These are phyloP conservation scores for Colletotrichum sp. DNA, from an alignment of 2,329 filamentous ascomycete genomes.

Conservation along the genomic window DNA sequence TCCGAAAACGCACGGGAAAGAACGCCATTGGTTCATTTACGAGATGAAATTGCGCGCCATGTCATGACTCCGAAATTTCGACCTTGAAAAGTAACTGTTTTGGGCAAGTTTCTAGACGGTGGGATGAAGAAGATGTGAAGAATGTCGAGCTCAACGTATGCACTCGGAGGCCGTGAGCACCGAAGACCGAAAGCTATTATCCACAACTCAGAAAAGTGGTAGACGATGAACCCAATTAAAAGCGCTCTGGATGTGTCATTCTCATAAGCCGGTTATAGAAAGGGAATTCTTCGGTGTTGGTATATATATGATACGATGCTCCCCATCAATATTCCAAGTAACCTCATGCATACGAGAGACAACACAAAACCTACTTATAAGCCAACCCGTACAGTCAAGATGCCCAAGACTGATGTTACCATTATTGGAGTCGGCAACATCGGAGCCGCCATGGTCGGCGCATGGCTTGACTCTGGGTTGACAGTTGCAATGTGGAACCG, in stretches of 20 bases:
- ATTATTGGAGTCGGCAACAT: conserved; percentile 12
- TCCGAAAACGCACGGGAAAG: background rate
- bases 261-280: background rate
- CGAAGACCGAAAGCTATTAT: background rate
- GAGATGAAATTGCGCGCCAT: background rate
- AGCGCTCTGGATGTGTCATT: background rate
- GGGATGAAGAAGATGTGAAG: background rate
- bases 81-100: background rate
- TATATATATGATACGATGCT: background rate
- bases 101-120: background rate
- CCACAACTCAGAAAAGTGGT: background rate
- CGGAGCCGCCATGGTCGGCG: background rate
- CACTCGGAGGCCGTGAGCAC: background rate
- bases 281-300: background rate
- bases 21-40: background rate
- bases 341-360: background rate
- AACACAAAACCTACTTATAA: background rate
- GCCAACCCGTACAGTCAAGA: background rate
- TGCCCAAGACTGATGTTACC: background rate
- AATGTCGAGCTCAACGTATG: background rate
- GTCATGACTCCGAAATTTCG: background rate
- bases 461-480: background rate
- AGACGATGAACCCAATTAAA: background rate
- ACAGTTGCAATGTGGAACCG: conserved; percentile 9
- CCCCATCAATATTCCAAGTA: background rate